Percentiles rank a stretch among this genome's conserved stretches.
These are phyloP conservation scores for Aspergillus sclerotiicarbonarius DNA, from an alignment of 495 filamentous ascomycete genomes.

Conservation along the genomic window DNA sequence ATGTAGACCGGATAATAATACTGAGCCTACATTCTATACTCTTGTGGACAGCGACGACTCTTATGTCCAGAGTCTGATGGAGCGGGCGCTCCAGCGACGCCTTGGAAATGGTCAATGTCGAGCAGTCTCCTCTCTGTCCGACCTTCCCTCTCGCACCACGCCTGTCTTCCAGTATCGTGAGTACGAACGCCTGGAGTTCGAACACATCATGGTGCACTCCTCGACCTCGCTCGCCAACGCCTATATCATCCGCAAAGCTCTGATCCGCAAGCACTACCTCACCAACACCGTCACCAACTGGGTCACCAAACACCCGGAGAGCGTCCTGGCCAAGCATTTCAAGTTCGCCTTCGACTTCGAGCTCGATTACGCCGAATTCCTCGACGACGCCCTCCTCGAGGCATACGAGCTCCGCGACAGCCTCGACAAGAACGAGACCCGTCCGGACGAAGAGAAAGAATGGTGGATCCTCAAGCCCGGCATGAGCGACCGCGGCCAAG, in stretches of 20 bases:
- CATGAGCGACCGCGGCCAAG: constrained; percentile 95
- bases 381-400: constrained; percentile 89
- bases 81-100: constrained; percentile 62
- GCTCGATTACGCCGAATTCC: constrained; percentile 92
- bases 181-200: constrained; percentile 86
- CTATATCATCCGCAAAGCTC: constrained; percentile 92
- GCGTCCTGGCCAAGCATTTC: constrained; percentile 62
- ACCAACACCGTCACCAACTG: constrained; percentile 75
- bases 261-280: constrained; percentile 96
- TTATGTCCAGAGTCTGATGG: constrained; percentile 82
- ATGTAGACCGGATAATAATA: constrained; percentile 42
- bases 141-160: constrained; percentile 40
- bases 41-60: constrained; percentile 78
- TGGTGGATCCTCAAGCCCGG: constrained; percentile 99
- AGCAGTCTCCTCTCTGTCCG: constrained; percentile 44
- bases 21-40: constrained; percentile 57
- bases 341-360: constrained; percentile 81
- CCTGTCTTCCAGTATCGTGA: constrained; percentile 76
- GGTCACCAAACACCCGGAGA: constrained; percentile 75
- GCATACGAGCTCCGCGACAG: constrained; percentile 81
- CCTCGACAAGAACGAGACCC: constrained; percentile 60
- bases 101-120: constrained; percentile 49
- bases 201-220: constrained; percentile 61
- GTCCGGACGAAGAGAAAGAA: constrained; percentile 54
- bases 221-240: constrained; percentile 65